Base-by-base conservation (phyloP, 805 yeast genomes). In the Starmerella stigmatis region DNA sequence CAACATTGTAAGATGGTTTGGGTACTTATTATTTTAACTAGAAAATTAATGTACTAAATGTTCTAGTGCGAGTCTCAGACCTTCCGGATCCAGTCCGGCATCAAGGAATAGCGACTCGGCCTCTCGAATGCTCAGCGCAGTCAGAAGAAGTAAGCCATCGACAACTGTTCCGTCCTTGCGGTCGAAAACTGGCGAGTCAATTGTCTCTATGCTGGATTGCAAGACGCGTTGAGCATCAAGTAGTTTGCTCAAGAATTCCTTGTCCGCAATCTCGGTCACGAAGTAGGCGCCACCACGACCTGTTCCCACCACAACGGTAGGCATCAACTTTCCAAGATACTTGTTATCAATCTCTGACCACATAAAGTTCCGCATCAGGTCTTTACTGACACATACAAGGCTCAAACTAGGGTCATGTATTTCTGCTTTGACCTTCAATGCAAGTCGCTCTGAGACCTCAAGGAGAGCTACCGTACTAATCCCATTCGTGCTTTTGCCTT, bases 101-200 rank as follows among this genome's bases (percentile, higher is more conserved):
- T 26, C 31, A 5, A 21, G 7, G 12, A 36, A 25, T 15, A 36
- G 11, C 9, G 31, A 11, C 21, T 20, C 22, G 4, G 31, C 30
- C 10, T 25, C 41, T 3, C 31, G 41, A 10, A 36, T 27, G n/a
- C 5, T 27, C 5, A 36, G 12, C 7, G 31, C 41, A 5, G 30
- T 17, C 31, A 36, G 25, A 7, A 36, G 31, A 12, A 36, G 41
- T 4, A 23, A 30, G 23, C 41, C 41, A 12, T 36, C 41, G 5
- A 36, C 26, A n/a, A 7, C 26, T 5, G 5, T 20, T 16, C 11
- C 31, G 13, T 36, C 31, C 16, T 8, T 8, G 17, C 13, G 32
- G 7, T 8, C 32, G 11, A 12, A 8, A 12, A 13, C 8, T 8
- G 11, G 8, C 8, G 17, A 13, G 32, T 15, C 17, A 8, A 15